Evolutionary conservation across 257 asterid genomes (phyloP), one percentile per base, ranked within the genome.

Genomic region (Apocynum venetum): DNA sequence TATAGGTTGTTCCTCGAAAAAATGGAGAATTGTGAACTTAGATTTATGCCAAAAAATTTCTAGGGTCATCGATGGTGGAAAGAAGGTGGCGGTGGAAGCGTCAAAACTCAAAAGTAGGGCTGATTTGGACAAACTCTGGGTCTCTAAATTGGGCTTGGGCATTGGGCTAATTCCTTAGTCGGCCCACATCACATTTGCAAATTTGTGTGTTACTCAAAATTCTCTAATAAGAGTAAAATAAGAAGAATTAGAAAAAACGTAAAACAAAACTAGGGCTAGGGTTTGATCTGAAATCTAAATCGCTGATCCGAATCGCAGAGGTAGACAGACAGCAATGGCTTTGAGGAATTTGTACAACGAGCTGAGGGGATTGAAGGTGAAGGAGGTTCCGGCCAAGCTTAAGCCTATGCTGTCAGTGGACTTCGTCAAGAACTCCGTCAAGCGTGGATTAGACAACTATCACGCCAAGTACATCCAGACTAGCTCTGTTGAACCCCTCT

Each of bases 391-490:
- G 52, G 89, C 77, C 35, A 86, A 89, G 76, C 79, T 94, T 25
- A 94, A 94, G 84, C 98, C 98, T 44, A 83, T 85, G 82, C 71
- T 94, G 55, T 40, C 93, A 64, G 1, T 90, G 66, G 66, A 41
- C 10, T 84, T 83, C 84, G 73, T 80, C 11, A 91, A 85, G 89
- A 83, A 71, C 70, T 60, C 85, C 66, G 7, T 77, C 75, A 82
- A 86, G 84, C 88, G 90, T 74, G 89, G 87, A 3, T 79, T 87
- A 75, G 95, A 89, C 79, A 84, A 78, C 65, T 94, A 92, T 83
- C 88, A 84, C 82, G 92, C 89, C 57, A 94, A 89, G 77, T 92
- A 89, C 87, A 91, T 94, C 83, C 86, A 88, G 85, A 91, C 97
- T 65, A 77, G 82, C 74, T 91, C 97, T 77, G 41, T 82, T 44